Percentiles rank a stretch among this genome's conserved stretches.
phyloP scores from a whole-genome alignment of 2,329 filamentous ascomycete species.

The Epichloe bromicola region DNA sequence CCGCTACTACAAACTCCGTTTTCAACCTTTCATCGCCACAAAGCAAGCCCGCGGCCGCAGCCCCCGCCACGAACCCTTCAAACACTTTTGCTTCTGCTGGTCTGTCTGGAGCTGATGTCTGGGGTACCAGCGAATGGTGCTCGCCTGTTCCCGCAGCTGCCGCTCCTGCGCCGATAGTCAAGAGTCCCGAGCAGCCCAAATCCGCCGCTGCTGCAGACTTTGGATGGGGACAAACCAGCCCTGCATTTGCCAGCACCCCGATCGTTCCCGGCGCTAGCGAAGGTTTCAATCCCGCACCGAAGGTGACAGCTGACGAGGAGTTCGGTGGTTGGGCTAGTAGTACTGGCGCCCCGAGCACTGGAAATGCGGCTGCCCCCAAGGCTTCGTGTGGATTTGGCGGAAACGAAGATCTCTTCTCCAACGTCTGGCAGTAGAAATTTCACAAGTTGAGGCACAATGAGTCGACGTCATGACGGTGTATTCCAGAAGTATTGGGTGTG shows the following conservation, averaged over 20 bases:
- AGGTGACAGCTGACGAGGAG: conserved; percentile 80
- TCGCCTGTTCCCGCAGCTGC: conserved; percentile 22
- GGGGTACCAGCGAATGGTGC: conserved; percentile 79
- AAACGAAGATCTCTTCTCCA: conserved; percentile 83
- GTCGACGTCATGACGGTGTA: background rate
- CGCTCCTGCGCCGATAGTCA: conserved; percentile 26
- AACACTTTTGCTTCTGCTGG: conserved; percentile 25
- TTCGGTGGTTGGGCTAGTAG: conserved; percentile 90
- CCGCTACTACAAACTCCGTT: conserved; percentile 44
- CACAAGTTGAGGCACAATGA: background rate
- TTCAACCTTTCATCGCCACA: conserved; percentile 63
- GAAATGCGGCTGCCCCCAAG: conserved; percentile 34
- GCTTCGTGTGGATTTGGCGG: conserved; percentile 47
- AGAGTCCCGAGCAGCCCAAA: conserved; percentile 41
- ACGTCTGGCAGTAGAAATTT: conserved; percentile 67
- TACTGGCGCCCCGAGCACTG: conserved; percentile 31
- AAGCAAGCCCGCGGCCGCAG: conserved; percentile 30
- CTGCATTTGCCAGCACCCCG: conserved; percentile 42
- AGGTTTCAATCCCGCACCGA: conserved; percentile 51
- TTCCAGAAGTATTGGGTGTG: conserved; percentile 6
- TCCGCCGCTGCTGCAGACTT: conserved; percentile 47
- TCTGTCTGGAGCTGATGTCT: conserved; percentile 53
- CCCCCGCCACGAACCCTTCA: conserved; percentile 23
- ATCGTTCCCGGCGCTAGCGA: conserved; percentile 50
- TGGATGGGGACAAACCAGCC: conserved; percentile 37